phyloP scores from a whole-genome alignment of 2,329 filamentous ascomycete genomes.

The Colletotrichum filicis region DNA sequence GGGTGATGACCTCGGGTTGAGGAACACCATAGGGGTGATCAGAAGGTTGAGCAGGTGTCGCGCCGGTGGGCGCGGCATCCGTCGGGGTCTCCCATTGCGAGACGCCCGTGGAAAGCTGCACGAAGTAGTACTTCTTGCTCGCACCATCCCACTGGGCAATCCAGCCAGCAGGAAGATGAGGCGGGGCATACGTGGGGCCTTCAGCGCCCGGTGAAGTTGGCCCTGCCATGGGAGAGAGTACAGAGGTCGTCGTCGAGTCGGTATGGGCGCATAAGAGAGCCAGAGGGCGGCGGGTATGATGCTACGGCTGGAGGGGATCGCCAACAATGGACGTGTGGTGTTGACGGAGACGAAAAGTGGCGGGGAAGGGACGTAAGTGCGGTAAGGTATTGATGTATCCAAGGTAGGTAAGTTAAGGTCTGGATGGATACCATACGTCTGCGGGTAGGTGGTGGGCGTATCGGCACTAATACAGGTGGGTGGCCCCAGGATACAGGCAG shows the following conservation, averaged over 20 bases:
- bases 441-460: constrained; percentile 7
- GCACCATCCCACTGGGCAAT: constrained; percentile 76
- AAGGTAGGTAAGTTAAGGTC: background rate
- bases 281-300: background rate
- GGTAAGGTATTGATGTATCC: constrained; percentile 11
- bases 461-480: constrained; percentile 1
- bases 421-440: constrained; percentile 10
- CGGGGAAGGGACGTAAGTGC: constrained; percentile 12
- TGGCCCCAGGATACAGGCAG: background rate
- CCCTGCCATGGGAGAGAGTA: constrained; percentile 59
- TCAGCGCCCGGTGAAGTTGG: constrained; percentile 68
- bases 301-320: background rate
- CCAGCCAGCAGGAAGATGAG: constrained; percentile 72
- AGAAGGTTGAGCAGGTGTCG: constrained; percentile 62
- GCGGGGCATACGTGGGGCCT: constrained; percentile 69
- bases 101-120: constrained; percentile 76
- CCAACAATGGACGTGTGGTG: constrained; percentile 9
- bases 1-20: constrained; percentile 67
- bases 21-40: constrained; percentile 74
- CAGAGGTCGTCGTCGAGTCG: constrained; percentile 3
- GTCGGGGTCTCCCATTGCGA: constrained; percentile 82
- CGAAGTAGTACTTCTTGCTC: constrained; percentile 76
- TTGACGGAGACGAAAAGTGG: constrained; percentile 5
- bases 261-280: background rate
- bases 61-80: constrained; percentile 70